phyloP scores from a whole-genome alignment of 768 basidiomycete genomes.

The Sporobolomyces roseus region DNA sequence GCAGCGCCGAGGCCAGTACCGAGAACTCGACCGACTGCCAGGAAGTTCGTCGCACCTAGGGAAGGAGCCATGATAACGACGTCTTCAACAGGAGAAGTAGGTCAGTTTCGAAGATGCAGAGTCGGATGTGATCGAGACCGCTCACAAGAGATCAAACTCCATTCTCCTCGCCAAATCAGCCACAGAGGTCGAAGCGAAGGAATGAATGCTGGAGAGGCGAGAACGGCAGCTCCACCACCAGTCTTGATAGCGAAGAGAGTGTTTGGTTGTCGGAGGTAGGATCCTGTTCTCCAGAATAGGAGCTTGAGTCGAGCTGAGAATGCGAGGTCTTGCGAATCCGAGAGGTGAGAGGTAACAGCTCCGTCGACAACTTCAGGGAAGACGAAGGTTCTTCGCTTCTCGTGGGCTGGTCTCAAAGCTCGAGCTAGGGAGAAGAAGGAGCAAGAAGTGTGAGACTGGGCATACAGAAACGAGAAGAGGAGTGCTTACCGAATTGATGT shows the following conservation, averaged over 20 bases:
- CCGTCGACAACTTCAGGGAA: slow-evolving; percentile 39
- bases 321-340: background rate
- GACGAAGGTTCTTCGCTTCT: slow-evolving; percentile 19
- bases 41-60: slow-evolving; percentile 86
- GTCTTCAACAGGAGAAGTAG: slow-evolving; percentile 48
- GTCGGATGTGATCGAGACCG: slow-evolving; percentile 47
- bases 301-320: slow-evolving; percentile 23
- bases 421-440: slow-evolving; percentile 6
- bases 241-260: slow-evolving; percentile 81
- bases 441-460: too few relatives aligned
- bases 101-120: slow-evolving; percentile 19
- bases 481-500: slow-evolving; percentile 35
- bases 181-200: slow-evolving; percentile 69
- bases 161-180: slow-evolving; percentile 80
- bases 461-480: too few relatives aligned
- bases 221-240: slow-evolving; percentile 62
- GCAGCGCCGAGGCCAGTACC: slow-evolving; percentile 68
- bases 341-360: slow-evolving; percentile 25
- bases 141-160: slow-evolving; percentile 80
- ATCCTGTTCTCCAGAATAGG: slow-evolving; percentile 52
- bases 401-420: slow-evolving; percentile 7
- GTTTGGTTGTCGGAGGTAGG: slow-evolving; percentile 73
- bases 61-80: slow-evolving; percentile 89
- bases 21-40: slow-evolving; percentile 74
- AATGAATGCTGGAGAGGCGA: slow-evolving; percentile 84